These are phyloP conservation scores for Hanseniaspora mollemarum DNA, from an alignment of 805 yeast species.

Conservation along the genomic window DNA sequence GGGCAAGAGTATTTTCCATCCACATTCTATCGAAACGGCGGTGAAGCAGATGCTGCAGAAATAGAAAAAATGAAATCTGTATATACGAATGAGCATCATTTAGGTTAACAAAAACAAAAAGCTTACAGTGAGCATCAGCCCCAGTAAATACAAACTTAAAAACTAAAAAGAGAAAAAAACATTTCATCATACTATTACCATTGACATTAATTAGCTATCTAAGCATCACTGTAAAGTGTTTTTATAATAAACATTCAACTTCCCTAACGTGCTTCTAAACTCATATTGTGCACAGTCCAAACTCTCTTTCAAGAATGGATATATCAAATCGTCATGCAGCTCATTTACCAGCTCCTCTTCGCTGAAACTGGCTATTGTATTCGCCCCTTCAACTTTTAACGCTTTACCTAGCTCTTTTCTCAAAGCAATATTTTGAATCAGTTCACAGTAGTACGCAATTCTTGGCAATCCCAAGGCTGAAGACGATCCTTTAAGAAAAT, in stretches of 20 bases:
- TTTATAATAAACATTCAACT: slow-evolving; percentile 39
- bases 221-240: slow-evolving; percentile 21
- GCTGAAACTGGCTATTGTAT: slow-evolving; percentile 7
- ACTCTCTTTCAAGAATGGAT: slow-evolving; percentile 36
- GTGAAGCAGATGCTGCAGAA: slow-evolving; percentile 16
- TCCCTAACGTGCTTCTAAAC: slow-evolving; percentile 36
- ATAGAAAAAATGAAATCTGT: slow-evolving; percentile 35
- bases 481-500: slow-evolving; percentile 88
- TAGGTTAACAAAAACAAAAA: slow-evolving; percentile 32
- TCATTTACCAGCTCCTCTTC: slow-evolving; percentile 18
- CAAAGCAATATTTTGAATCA: slow-evolving; percentile 71
- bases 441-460: slow-evolving; percentile 79
- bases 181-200: background rate
- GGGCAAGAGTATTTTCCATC: slow-evolving; percentile 67
- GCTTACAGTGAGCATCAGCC: background rate
- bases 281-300: slow-evolving; percentile 39
- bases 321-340: slow-evolving; percentile 32
- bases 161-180: slow-evolving; percentile 17
- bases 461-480: slow-evolving; percentile 80
- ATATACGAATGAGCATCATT: slow-evolving; percentile 41
- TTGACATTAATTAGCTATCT: background rate
- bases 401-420: slow-evolving; percentile 33
- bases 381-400: slow-evolving; percentile 4
- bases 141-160: slow-evolving; percentile 7
- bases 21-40: slow-evolving; percentile 30